Conservation (phyloP, 371 early-diverging fungal genomes). For the Nosema muscidifuracis region DNA sequence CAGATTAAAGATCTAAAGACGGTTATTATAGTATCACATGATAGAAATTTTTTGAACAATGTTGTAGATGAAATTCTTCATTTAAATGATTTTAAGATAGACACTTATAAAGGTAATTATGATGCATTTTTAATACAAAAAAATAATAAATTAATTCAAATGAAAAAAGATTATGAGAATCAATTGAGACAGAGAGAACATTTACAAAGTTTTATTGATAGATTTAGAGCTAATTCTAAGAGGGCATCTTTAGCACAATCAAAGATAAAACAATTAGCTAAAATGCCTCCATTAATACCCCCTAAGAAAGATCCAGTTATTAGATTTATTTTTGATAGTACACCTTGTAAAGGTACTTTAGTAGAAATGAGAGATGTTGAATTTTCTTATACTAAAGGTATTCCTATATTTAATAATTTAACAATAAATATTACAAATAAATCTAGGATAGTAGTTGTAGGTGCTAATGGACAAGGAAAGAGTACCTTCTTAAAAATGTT, state of each 20-base stretch:
- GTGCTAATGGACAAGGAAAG: conserved; percentile 75
- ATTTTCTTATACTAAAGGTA: conserved; percentile 26
- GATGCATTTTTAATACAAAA: conserved; percentile 80
- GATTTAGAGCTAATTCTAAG: conserved; percentile 95
- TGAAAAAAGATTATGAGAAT: conserved; percentile 70
- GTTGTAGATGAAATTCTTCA: conserved; percentile 87
- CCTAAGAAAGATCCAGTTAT: conserved; percentile 36
- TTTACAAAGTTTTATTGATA: conserved; percentile 92
- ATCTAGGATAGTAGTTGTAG: conserved; percentile 72
- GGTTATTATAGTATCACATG: conserved; percentile 88
- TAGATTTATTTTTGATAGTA: conserved; percentile 42
- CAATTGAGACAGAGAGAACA: conserved; percentile 66
- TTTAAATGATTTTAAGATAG: conserved; percentile 73
- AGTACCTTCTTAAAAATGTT: conserved; percentile 76
- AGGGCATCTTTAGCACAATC: conserved; percentile 92
- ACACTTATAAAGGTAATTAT: conserved; percentile 88
- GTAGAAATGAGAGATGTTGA: conserved; percentile 38
- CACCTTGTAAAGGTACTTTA: conserved; percentile 20
- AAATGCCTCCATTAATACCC: conserved; percentile 64
- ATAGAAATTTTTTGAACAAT: conserved; percentile 91
- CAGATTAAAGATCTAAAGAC: conserved; percentile 74
- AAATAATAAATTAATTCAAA: conserved; percentile 81
- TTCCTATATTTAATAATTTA: conserved; percentile 65
- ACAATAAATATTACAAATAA: conserved; percentile 68
- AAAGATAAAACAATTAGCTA: conserved; percentile 91